These are phyloP conservation scores for Globisporangium lucens DNA, from an alignment of 352 stramenopile genomes.

Conservation along the genomic window DNA sequence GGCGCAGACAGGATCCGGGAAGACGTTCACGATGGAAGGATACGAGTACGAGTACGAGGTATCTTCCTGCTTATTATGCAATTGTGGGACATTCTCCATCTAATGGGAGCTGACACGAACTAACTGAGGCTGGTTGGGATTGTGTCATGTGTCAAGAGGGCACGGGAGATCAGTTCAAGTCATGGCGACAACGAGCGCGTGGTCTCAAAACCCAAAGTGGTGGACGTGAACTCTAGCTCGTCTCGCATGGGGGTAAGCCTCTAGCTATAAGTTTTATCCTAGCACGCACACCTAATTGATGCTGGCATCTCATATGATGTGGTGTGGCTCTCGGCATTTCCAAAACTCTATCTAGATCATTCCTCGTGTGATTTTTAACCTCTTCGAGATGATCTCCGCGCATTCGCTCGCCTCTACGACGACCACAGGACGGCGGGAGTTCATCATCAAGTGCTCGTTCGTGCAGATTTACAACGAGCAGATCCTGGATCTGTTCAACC, in stretches of 20 bases:
- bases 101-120: too few relatives aligned
- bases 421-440: slow-evolving; percentile 26
- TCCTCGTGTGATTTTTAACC: slow-evolving; percentile 39
- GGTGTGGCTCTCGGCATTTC: too few relatives aligned
- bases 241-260: slow-evolving; percentile 26
- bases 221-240: slow-evolving; percentile 15
- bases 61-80: not conserved
- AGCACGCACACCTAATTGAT: too few relatives aligned
- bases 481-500: slow-evolving; percentile 56
- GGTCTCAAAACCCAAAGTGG: slow-evolving; percentile 16
- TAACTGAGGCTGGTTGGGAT: not conserved
- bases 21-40: slow-evolving; percentile 64
- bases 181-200: slow-evolving; percentile 13
- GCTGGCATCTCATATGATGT: too few relatives aligned
- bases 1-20: slow-evolving; percentile 44
- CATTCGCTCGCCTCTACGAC: slow-evolving; percentile 5
- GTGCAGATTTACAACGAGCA: slow-evolving; percentile 93
- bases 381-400: slow-evolving; percentile 33
- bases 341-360: slow-evolving; percentile 35
- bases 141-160: not conserved
- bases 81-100: too few relatives aligned
- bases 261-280: not conserved
- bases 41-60: slow-evolving; percentile 65
- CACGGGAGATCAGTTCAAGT: slow-evolving; percentile 4
- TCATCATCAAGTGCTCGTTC: slow-evolving; percentile 67